phyloP scores from a whole-genome alignment of 176 grass and related monocot species.

The Paspalum notatum region DNA sequence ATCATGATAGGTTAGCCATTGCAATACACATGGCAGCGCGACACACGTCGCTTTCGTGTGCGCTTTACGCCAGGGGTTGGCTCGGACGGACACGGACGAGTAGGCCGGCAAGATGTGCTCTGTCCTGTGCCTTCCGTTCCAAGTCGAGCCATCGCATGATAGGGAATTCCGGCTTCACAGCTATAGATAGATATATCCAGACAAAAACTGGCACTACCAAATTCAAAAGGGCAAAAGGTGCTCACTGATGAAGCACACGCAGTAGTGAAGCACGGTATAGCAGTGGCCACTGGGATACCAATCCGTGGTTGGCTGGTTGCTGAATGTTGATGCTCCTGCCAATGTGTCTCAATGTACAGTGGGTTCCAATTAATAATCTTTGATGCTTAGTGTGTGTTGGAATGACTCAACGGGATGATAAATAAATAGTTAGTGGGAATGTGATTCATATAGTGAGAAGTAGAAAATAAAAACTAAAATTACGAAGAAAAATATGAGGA shows the following conservation, averaged over 20 bases:
- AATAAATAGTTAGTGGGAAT: too few species aligned
- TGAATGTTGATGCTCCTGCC: not conserved
- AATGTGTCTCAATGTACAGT: too few species aligned
- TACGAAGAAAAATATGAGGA: too few species aligned
- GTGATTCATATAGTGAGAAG: too few species aligned
- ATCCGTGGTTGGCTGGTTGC: not conserved
- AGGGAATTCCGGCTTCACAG: not conserved
- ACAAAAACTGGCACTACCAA: slow-evolving; percentile 3
- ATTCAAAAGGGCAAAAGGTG: not conserved
- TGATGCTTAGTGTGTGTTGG: too few species aligned
- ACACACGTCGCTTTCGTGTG: slow-evolving; percentile 32
- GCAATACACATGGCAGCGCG: not conserved
- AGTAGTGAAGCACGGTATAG: not conserved
- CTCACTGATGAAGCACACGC: not conserved
- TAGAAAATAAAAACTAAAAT: too few species aligned
- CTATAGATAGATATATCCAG: not conserved
- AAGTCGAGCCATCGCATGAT: slow-evolving; percentile 20
- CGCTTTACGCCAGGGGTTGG: slow-evolving; percentile 29
- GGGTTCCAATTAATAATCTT: too few species aligned
- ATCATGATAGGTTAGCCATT: not conserved
- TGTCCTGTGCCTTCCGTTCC: slow-evolving; percentile 34
- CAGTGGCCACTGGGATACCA: not conserved
- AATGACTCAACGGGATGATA: too few species aligned
- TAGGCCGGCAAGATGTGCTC: slow-evolving; percentile 3
- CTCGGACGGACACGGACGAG: not conserved